A percentile compares a stretch with the other conserved stretches of the same genome.
Conservation (phyloP, 2,329 filamentous ascomycete species). For the Cryphonectria radicalis region DNA sequence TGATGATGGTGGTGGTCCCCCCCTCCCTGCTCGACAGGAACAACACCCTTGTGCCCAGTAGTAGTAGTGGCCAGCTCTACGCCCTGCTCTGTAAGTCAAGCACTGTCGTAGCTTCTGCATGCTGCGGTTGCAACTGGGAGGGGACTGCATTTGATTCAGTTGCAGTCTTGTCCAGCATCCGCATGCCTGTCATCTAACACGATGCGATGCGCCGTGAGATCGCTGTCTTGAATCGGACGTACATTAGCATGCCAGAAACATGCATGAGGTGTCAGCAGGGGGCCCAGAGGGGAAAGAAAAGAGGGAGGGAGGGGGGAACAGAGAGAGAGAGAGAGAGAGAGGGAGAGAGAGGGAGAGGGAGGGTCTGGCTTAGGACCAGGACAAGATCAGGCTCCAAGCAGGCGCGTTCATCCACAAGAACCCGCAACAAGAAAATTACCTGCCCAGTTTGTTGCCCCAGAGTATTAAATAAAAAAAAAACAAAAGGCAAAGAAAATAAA, state of each 20-base stretch:
- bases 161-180: slow-evolving; percentile 10
- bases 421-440: neutral
- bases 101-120: neutral
- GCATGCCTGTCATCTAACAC: slow-evolving; percentile 27
- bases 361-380: neutral
- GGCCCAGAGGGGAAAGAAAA: neutral
- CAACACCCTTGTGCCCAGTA: slow-evolving; percentile 3
- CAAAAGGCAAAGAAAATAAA: neutral
- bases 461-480: too few species aligned
- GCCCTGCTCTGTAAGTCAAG: slow-evolving; percentile 10
- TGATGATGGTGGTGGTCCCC: neutral
- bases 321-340: too few species aligned
- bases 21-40: slow-evolving; percentile 3
- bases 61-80: slow-evolving; percentile 4
- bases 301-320: neutral
- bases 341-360: neutral
- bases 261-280: slow-evolving; percentile 26
- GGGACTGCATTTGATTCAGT: slow-evolving; percentile 12
- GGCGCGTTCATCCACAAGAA: too few species aligned
- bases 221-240: slow-evolving; percentile 29
- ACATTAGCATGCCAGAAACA: slow-evolving; percentile 28
- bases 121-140: slow-evolving; percentile 7
- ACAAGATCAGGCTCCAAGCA: too few species aligned
- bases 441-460: too few species aligned
- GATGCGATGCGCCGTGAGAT: slow-evolving; percentile 28